These are phyloP conservation scores for Leccinum longicurvipes DNA, from an alignment of 768 basidiomycete genomes.

Conservation along the genomic window DNA sequence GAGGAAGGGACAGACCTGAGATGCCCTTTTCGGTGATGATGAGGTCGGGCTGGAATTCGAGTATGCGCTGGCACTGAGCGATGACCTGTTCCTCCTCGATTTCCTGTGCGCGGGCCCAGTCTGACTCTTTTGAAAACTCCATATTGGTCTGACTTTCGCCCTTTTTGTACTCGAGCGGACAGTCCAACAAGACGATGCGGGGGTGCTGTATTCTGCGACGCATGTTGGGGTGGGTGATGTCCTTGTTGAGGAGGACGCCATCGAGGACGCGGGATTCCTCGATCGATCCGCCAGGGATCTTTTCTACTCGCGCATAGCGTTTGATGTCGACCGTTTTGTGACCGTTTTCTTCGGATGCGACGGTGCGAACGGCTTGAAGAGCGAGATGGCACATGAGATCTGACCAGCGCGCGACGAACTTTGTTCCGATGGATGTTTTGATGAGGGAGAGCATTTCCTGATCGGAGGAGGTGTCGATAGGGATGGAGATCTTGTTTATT, in stretches of 20 bases:
- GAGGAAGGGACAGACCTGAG: slow-evolving; percentile 55
- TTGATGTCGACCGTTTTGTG: slow-evolving; percentile 95
- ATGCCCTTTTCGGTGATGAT: slow-evolving; percentile 98
- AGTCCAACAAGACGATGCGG: slow-evolving; percentile 85
- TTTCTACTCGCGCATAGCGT: slow-evolving; percentile 96
- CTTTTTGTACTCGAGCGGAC: slow-evolving; percentile 98
- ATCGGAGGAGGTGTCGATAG: slow-evolving; percentile 84
- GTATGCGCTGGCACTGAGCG: slow-evolving; percentile 72
- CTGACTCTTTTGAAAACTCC: slow-evolving; percentile 90
- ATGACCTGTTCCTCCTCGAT: slow-evolving; percentile 98
- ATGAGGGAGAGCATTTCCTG: slow-evolving; percentile 93
- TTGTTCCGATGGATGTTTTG: slow-evolving; percentile 98
- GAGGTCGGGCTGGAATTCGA: slow-evolving; percentile 94
- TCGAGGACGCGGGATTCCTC: slow-evolving; percentile 84
- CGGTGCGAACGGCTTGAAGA: slow-evolving; percentile 86
- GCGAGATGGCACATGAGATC: slow-evolving; percentile 97
- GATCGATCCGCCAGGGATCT: slow-evolving; percentile 96
- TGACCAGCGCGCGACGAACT: slow-evolving; percentile 94
- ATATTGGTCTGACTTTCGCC: slow-evolving; percentile 98
- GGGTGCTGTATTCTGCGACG: slow-evolving; percentile 86
- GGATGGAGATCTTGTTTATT: slow-evolving; percentile 82
- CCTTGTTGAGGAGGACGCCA: slow-evolving; percentile 98
- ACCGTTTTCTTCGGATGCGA: slow-evolving; percentile 71
- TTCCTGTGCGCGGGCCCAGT: slow-evolving; percentile 89
- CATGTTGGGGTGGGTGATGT: slow-evolving; percentile 98